Evolutionary conservation across 148 eudicot genomes (phyloP).

Genomic region (Talinum fruticosum): DNA sequence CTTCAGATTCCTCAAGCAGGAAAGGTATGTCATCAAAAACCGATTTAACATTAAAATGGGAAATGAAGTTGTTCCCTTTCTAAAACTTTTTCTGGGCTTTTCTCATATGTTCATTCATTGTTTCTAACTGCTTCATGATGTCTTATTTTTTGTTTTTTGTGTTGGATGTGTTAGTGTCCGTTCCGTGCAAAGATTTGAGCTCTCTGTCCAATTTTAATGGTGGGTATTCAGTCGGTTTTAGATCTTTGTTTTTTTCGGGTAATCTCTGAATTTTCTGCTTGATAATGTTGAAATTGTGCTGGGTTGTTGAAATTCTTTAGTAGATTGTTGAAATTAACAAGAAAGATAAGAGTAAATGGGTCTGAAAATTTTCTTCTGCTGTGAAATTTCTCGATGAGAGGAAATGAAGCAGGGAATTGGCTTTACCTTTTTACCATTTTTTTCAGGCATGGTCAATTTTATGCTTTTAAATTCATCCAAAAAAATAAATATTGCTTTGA

Average conservation of each 20-base stretch:
- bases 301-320: not conserved
- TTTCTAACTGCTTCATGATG: not conserved
- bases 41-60: not conserved
- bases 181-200: not conserved
- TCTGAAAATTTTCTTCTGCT: not conserved
- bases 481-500: too few species aligned
- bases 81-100: not conserved
- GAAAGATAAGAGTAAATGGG: not conserved
- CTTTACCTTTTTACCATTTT: not conserved
- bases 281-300: not conserved
- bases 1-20: constrained; percentile 14
- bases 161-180: not conserved
- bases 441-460: not conserved
- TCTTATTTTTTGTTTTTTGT: not conserved
- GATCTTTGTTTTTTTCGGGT: not conserved
- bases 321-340: not conserved
- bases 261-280: not conserved
- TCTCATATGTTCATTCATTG: not conserved
- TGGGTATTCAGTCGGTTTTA: constrained; percentile 8
- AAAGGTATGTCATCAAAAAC: constrained; percentile 23
- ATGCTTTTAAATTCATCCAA: too few species aligned
- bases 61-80: not conserved
- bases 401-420: not conserved
- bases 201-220: not conserved
- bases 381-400: not conserved